These are phyloP conservation scores for Aspergillus nidulans DNA, from an alignment of 495 filamentous ascomycete species.

Conservation along the genomic window DNA sequence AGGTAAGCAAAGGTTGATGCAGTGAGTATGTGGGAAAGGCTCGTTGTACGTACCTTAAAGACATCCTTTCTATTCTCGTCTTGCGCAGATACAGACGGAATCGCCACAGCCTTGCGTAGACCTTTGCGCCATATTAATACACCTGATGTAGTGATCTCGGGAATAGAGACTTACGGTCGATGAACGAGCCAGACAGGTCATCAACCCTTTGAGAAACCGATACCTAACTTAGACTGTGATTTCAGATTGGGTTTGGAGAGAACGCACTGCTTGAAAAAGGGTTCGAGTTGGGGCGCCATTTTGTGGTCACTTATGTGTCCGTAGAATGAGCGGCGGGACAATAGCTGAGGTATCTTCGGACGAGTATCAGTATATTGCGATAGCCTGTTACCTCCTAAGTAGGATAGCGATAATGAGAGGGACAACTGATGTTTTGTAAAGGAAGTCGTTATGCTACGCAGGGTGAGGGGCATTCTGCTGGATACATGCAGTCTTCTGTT, in stretches of 20 bases:
- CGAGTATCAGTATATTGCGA: neutral
- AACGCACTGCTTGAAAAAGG: constrained; percentile 73
- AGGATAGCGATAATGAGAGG: constrained; percentile 5
- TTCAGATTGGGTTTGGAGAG: neutral
- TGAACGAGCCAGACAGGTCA: constrained; percentile 71
- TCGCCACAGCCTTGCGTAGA: constrained; percentile 86
- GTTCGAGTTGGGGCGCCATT: constrained; percentile 81
- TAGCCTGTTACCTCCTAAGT: neutral
- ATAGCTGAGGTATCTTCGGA: constrained; percentile 9
- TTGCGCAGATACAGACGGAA: constrained; percentile 91
- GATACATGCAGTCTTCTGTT: neutral
- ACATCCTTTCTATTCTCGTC: constrained; percentile 84
- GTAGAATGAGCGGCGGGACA: constrained; percentile 37
- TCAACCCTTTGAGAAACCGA: constrained; percentile 58
- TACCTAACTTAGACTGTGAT: neutral
- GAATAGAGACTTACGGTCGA: constrained; percentile 59
- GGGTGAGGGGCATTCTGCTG: constrained; percentile 40
- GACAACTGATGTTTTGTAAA: constrained; percentile 17
- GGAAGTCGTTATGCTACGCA: constrained; percentile 30
- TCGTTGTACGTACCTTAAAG: constrained; percentile 51
- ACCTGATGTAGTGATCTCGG: neutral
- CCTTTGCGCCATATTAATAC: constrained; percentile 29
- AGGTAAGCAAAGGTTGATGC: constrained; percentile 6
- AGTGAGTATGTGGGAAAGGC: neutral
- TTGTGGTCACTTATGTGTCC: constrained; percentile 47